Base-by-base conservation (phyloP, 495 filamentous ascomycete genomes). In the Stereocaulon alpinum region DNA sequence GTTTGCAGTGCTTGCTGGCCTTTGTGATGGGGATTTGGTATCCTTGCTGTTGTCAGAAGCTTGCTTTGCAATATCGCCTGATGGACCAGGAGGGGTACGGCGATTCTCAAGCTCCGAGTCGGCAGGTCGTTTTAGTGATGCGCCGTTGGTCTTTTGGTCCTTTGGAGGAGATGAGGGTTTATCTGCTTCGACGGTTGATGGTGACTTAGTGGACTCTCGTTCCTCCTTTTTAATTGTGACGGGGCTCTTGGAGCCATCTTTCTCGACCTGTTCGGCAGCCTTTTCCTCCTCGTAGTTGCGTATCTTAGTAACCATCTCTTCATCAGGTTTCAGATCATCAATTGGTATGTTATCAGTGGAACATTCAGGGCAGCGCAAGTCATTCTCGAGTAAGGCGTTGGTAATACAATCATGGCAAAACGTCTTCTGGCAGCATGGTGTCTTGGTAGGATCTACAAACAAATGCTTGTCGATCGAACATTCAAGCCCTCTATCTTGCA, bases 381-480 rank as follows among this genome's bases (percentile, higher is more conserved):
- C 93, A 80, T 86, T 92, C 77, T 97, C 90, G 74, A 95, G 90
- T 75, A 98, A 84, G 67, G 89, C 86, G 82, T 91, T 94, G 66
- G 91, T 91, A 72, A 97, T 95, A 86, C 93, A 98, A 66, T 97
- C 90, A 81, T 90, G 88, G 82, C 93, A 98, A 81, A 92, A 97
- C 70, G 91, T 95, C 79, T 86, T 91, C 71, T 86, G 81, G 78
- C 93, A 98, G 78, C 93, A 98, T 61, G 93, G 94, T 64, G 92
- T 97, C 81, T 95, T 92, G 77, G 90, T 91, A 77, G 93, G 91
- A 71, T 96, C 87, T 84, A 92, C 81, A 76, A 96, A 96, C 77
- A 95, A 83, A 71, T 86, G 89, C 73, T 94, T 92, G 81, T 96
- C 91, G 80, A 97, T 87, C 64, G 89, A 77, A 78, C 93, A 98